Base-by-base conservation (phyloP, 768 basidiomycete genomes). In the Mycena maculata region DNA sequence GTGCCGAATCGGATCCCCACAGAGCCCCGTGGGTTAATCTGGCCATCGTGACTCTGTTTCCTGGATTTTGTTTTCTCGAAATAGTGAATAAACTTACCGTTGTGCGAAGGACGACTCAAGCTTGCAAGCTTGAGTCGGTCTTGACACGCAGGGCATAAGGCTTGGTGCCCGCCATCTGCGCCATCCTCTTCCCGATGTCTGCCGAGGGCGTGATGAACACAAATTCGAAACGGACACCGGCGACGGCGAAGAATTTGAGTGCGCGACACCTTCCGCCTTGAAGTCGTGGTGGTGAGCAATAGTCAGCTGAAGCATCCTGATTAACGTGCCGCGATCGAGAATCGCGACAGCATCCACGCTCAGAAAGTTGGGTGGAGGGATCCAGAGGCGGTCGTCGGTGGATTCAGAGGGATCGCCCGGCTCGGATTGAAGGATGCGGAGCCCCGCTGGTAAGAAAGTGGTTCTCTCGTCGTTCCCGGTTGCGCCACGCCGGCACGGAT, bases 341-440 rank as follows among this genome's bases (percentile, higher is more conserved):
- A 54, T 38, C 5, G 33, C 52, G 10, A 54, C 52, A 2, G 52
- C 52, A 23, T 54, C 52, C 52, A 54, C 52, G 25, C 33, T 54
- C 15, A 33, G 52, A 22, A 54, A 54, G 25, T 54, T 54, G n/a
- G 52, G n/a, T 33, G 52, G 31, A 3, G 52, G 52, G 52, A 54
- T 54, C 52, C 33, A 54, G 22, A 54, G 52, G 52, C 52, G 52
- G 33, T 38, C 52, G 52, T 2, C 28, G 36, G 25, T 23, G 52
- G 13, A 54, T 3, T 50, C 2, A 28, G 49, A 50, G 16, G 28
- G 28, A 50, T 50, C 28, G 30, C 36, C 52, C 12, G 13, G 2
- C 22, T 54, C 52, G 22, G 52, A 54, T 12, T 36, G n/a, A 11
- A 54, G 52, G 36, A 54, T 33, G 2, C 13, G 22, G 36, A 39